Conservation (phyloP, 257 asterid species). For the Solanum lycopersicoides region DNA sequence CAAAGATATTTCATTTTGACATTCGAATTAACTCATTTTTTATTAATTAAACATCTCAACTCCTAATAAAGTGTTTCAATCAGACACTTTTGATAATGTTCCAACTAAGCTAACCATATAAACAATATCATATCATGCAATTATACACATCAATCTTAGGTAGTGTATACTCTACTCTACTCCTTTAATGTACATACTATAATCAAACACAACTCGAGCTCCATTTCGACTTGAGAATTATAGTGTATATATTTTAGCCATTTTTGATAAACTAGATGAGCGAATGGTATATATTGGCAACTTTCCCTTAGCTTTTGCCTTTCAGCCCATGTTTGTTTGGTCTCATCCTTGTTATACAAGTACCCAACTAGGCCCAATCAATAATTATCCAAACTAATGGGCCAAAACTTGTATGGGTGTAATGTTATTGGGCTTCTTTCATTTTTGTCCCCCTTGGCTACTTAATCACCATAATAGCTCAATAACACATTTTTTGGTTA, state of each 20-base stretch:
- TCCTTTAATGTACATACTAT: background rate
- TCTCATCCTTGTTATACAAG: background rate
- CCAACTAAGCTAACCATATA: too few species aligned
- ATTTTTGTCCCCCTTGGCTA: background rate
- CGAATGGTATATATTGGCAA: background rate
- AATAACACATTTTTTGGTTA: background rate
- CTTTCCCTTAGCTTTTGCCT: background rate
- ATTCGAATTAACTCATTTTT: too few species aligned
- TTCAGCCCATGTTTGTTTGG: background rate
- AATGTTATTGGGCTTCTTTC: background rate
- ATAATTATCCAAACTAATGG: background rate
- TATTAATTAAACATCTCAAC: too few species aligned
- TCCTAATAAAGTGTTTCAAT: too few species aligned
- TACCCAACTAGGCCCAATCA: background rate
- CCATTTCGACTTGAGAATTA: background rate
- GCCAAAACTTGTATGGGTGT: background rate
- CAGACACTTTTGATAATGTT: too few species aligned
- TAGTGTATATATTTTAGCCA: too few species aligned
- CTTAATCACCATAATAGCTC: background rate
- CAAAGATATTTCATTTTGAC: too few species aligned
- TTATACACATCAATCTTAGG: background rate
- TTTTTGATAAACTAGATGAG: background rate
- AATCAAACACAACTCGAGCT: background rate
- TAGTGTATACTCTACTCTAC: background rate
- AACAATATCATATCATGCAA: too few species aligned